Percentiles rank a stretch among this genome's conserved stretches.
Evolutionary conservation across 75 land plant genomes (phyloP).

Genomic region (Cupressus sempervirens): DNA sequence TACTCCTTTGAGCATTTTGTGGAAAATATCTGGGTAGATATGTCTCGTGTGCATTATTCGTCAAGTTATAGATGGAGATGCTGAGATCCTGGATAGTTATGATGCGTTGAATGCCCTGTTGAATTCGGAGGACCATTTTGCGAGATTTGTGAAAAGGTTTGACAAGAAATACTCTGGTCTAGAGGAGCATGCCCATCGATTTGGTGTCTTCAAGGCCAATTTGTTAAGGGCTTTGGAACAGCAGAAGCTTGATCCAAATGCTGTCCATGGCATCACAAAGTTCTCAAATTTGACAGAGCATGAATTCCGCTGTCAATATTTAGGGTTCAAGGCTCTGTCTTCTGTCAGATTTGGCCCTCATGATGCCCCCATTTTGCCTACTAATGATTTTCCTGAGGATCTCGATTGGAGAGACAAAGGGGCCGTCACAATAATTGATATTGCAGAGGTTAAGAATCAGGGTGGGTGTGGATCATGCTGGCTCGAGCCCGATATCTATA

Average conservation of each 20-base stretch:
- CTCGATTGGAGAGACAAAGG: slow-evolving; percentile 56
- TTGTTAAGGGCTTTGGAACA: slow-evolving; percentile 33
- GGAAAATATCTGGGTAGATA: no score
- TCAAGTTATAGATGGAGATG: background rate
- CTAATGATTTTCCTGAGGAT: slow-evolving; percentile 27
- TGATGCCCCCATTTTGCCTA: slow-evolving; percentile 16
- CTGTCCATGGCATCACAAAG: slow-evolving; percentile 38
- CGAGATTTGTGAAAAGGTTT: slow-evolving; percentile 19
- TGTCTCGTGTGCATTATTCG: no score
- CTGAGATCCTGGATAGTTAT: no score
- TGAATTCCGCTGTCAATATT: slow-evolving; percentile 24
- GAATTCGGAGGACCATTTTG: slow-evolving; percentile 20
- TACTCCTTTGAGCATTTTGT: no score
- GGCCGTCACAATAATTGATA: no score
- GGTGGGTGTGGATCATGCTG: no score
- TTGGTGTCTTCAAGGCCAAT: slow-evolving; percentile 33
- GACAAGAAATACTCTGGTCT: slow-evolving; percentile 26
- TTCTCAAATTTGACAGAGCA: slow-evolving; percentile 46
- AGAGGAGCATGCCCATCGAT: slow-evolving; percentile 36
- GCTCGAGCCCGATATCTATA: no score
- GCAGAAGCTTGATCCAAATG: slow-evolving; percentile 46
- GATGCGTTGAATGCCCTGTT: slow-evolving; percentile 3
- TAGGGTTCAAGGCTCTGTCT: slow-evolving; percentile 19
- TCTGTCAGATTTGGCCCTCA: background rate
- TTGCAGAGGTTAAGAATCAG: slow-evolving; percentile 45